Evolutionary conservation across 2,329 filamentous ascomycete species (phyloP), one percentile per base, ranked within the genome.

Genomic region (Penicillium sp.): DNA sequence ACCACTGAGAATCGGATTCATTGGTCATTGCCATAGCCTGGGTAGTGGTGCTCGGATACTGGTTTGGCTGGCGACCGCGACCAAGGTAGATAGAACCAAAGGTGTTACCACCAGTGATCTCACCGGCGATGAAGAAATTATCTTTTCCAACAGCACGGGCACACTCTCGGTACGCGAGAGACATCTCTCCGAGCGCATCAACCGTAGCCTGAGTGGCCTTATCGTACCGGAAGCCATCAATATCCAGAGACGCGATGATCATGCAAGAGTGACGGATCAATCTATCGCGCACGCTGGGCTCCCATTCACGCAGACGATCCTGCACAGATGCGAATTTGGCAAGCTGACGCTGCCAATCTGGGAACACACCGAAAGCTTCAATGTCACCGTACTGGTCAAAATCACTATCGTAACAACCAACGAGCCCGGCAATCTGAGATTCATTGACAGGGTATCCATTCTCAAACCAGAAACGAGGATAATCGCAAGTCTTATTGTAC

Each of bases 271-370:
- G 87, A 50, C 82, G 82, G 67, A 85, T 83, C 63, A 89, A 76
- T 66, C 85, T 86, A 40, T 82, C 79, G n/a, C 83, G 77, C 0
- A 89, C 86, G 6, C 81, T 80, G 1, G 85, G 83, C 24, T 82
- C 67, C 88, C 88, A 90, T 69, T 89, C 87, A 60, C 88, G 83
- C 2, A 90, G 79, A 72, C 88, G 86, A 75, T 90, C 88, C 73
- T 90, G 88, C 2, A 89, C 87, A 54, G 84, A 87, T 53, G 86
- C 86, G 73, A 89, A 90, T 67, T 89, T 89, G 50, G 86, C 83
- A 45, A 89, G 79, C 71, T 89, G 84, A 71, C 85, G 85, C 69
- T 87, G 77, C 84, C 85, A 89, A 70, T 88, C 85, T 0, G 85
- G 84, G 64, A 84, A 88, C 13, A 86, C 83, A 67, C 87, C 87